Conservation (phyloP, 805 yeast species). For the Kazachstania kunashirensis region DNA sequence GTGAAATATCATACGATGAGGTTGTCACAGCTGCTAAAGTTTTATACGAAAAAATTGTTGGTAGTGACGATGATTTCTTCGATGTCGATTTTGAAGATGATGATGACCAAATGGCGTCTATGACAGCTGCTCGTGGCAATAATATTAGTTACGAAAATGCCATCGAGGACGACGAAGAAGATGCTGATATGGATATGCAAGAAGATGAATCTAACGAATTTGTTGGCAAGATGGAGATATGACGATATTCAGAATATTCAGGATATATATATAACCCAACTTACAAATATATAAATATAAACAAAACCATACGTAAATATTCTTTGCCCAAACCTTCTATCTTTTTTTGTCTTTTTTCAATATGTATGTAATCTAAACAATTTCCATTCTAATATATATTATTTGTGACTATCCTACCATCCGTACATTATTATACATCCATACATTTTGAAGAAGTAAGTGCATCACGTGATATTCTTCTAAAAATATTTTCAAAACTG, state of each 20-base stretch:
- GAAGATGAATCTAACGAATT: conserved; percentile 31
- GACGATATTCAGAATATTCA: conserved; percentile 2
- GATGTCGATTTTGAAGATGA: conserved; percentile 96
- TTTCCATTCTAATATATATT: no score
- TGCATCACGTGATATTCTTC: no score
- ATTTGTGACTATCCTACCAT: no score
- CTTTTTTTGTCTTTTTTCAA: no score
- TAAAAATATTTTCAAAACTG: no score
- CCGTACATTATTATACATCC: no score
- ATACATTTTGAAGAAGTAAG: no score
- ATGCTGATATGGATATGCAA: conserved; percentile 20
- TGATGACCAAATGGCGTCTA: conserved; percentile 38
- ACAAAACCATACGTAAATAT: not conserved
- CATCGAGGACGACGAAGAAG: conserved; percentile 24
- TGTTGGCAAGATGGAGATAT: conserved; percentile 34
- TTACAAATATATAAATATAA: not conserved
- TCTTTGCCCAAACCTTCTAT: no score
- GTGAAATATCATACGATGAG: conserved; percentile 88
- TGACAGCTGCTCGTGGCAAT: conserved; percentile 1
- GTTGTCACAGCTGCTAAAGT: conserved; percentile 70
- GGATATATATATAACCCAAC: not conserved
- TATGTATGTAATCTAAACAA: no score
- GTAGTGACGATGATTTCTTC: conserved; percentile 91
- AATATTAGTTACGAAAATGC: conserved; percentile 19
- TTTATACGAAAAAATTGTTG: conserved; percentile 70